Percentiles rank a stretch among this genome's conserved stretches.
phyloP scores from a whole-genome alignment of 1,139 yeast genomes.

The Komagataea norvegica region DNA sequence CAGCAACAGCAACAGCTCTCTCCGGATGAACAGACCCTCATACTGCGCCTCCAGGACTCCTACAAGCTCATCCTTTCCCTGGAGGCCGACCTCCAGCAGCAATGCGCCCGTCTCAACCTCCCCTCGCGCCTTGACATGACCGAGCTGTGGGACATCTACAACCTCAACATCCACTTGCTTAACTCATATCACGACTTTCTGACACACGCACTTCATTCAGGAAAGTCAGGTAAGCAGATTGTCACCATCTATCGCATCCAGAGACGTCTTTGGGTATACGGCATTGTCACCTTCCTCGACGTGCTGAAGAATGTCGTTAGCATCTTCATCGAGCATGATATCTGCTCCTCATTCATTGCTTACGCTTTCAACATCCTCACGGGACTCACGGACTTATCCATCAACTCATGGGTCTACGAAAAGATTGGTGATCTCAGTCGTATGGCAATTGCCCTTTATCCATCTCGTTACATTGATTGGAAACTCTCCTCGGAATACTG shows the following conservation, averaged over 20 bases:
- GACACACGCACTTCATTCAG: conserved; percentile 66
- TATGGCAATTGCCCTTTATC: conserved; percentile 78
- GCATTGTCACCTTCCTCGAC: conserved; percentile 72
- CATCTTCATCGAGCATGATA: conserved; percentile 41
- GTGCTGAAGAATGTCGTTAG: conserved; percentile 71
- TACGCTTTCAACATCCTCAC: conserved; percentile 37
- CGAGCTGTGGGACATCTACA: conserved; percentile 68
- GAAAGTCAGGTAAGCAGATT: conserved; percentile 69
- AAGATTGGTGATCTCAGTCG: conserved; percentile 73
- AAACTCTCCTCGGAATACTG: conserved; percentile 72
- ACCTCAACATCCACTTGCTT: conserved; percentile 56
- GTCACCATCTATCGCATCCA: conserved; percentile 74
- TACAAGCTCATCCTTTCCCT: conserved; percentile 63
- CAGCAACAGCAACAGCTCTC: conserved; percentile 12
- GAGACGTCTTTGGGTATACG: conserved; percentile 78
- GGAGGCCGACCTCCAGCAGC: conserved; percentile 67
- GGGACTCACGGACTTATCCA: conserved; percentile 36
- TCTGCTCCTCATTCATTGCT: conserved; percentile 37
- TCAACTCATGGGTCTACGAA: conserved; percentile 76
- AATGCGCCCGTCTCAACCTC: conserved; percentile 45
- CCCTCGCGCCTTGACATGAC: conserved; percentile 50
- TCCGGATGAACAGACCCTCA: conserved; percentile 66
- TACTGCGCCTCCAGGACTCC: conserved; percentile 67
- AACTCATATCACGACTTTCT: conserved; percentile 70
- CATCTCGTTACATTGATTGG: conserved; percentile 78